These are phyloP conservation scores for Coelastrella sp. DNA, from an alignment of 139 green algal species.

Conservation along the genomic window DNA sequence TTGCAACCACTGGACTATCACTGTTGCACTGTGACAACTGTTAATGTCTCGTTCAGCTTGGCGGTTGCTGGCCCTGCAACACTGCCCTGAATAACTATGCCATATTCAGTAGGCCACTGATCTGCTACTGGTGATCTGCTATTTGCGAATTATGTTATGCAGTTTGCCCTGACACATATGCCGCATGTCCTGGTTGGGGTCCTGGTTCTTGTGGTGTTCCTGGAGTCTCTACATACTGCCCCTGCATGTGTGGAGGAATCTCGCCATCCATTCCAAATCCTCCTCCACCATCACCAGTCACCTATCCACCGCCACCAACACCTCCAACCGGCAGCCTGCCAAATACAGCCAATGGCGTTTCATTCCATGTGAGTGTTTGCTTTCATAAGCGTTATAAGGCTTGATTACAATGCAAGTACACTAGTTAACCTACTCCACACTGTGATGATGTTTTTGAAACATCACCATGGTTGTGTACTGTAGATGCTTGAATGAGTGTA, in stretches of 20 bases:
- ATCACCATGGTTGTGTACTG: too few relatives aligned
- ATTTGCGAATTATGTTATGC: neutral
- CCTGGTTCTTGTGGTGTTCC: neutral
- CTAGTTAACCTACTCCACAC: too few relatives aligned
- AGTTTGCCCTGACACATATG: neutral
- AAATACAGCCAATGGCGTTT: neutral
- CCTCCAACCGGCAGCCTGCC: neutral
- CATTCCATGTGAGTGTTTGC: neutral
- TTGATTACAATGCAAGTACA: neutral
- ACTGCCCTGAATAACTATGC: too few relatives aligned
- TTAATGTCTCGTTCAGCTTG: too few relatives aligned
- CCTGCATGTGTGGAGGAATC: neutral
- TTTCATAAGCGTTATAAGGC: neutral
- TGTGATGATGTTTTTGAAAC: too few relatives aligned
- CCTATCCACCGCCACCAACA: neutral
- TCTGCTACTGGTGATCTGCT: too few relatives aligned
- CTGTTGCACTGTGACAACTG: too few relatives aligned
- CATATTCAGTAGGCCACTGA: too few relatives aligned
- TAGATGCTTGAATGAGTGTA: too few relatives aligned
- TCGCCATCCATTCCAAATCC: neutral
- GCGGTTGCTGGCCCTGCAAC: too few relatives aligned
- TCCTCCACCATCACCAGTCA: neutral
- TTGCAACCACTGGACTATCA: too few relatives aligned
- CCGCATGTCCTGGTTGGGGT: neutral
- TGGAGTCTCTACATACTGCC: neutral